Evolutionary conservation across 1,284 basidiomycete species (phyloP), one percentile per base, ranked within the genome.

Genomic region (Sanghuangporus weigelae): DNA sequence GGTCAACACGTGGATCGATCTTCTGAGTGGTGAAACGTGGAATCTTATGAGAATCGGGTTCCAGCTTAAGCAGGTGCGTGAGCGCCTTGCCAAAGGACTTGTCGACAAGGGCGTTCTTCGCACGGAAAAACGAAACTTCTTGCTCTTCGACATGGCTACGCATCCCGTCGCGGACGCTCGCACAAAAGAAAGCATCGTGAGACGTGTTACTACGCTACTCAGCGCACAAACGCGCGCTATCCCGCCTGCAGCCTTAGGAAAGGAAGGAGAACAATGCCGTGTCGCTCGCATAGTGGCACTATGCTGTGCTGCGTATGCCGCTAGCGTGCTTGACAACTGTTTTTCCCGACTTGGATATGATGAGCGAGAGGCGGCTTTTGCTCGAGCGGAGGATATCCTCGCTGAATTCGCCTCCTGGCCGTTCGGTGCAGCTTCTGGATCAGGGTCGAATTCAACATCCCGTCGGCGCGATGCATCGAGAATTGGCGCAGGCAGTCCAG

Each of bases 21-120:
- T 98, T 39, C 81, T 98, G 73, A 93, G 90, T 69, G 95, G 95
- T 67, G 95, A 98, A 79, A 98, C 95, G 59, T 98, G 95, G 95
- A 97, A 98, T 74, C 93, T 97, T 6, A 94, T 97, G 89, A 97
- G 97, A 78, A 97, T 97, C 63, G 95, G 95, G 35, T 98, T 95
- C 77, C 95, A 98, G 75, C 86, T 98, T 58, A 98, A 98, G 76
- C 95, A 97, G 77, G 95, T 98, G 53, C 89, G 95, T 61, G 95
- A 98, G 76, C 90, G 95, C 23, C 86, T 98, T 54, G 94, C 94
- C n/a, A 98, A 98, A 75, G 95, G 95, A 1, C 85, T 98, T 48
- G 95, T 96, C 60, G 95, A 98, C 81, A 98, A 98, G 77, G 95
- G 95, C 69, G 87, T 98, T 48, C 84, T 98, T n/a, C 89, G 95